Conservation (phyloP, 495 filamentous ascomycete species). For the Penicillium atrosanguineum region DNA sequence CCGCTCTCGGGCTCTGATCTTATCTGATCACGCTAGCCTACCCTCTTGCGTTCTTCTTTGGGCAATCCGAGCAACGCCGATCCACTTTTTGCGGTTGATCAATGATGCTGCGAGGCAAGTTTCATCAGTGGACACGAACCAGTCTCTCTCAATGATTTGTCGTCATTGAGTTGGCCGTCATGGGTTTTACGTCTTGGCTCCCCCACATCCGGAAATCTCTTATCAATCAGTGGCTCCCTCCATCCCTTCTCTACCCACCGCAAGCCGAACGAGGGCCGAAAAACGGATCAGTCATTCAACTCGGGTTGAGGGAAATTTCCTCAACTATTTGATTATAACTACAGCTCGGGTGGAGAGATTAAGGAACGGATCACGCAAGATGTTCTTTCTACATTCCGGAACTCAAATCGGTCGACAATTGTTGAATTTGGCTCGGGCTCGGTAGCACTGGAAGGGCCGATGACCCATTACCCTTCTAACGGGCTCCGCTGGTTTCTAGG, state of each 20-base stretch:
- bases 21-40: slow-evolving; percentile 31
- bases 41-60: not conserved
- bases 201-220: slow-evolving; percentile 14
- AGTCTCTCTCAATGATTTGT: not conserved
- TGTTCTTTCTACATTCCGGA: not conserved
- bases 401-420: not conserved
- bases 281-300: slow-evolving; percentile 11
- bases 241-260: slow-evolving; percentile 1
- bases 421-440: not conserved
- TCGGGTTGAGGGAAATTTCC: not conserved
- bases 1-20: slow-evolving; percentile 26
- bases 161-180: slow-evolving; percentile 8
- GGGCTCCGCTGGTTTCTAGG: not conserved
- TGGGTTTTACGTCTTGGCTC: slow-evolving; percentile 8
- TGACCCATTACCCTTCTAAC: too few relatives aligned
- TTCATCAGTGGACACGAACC: slow-evolving; percentile 1
- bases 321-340: not conserved
- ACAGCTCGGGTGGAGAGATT: not conserved
- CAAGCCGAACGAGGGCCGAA: slow-evolving; percentile 19
- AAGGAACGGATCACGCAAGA: not conserved
- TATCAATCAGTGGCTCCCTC: slow-evolving; percentile 31
- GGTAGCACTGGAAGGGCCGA: not conserved
- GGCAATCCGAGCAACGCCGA: slow-evolving; percentile 12
- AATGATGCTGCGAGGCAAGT: slow-evolving; percentile 14
- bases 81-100: slow-evolving; percentile 10